A percentile compares a stretch with the other conserved stretches of the same genome.
Conservation (phyloP, 192 early-diverging fungal species). For the Rhizophagus prolifer region DNA sequence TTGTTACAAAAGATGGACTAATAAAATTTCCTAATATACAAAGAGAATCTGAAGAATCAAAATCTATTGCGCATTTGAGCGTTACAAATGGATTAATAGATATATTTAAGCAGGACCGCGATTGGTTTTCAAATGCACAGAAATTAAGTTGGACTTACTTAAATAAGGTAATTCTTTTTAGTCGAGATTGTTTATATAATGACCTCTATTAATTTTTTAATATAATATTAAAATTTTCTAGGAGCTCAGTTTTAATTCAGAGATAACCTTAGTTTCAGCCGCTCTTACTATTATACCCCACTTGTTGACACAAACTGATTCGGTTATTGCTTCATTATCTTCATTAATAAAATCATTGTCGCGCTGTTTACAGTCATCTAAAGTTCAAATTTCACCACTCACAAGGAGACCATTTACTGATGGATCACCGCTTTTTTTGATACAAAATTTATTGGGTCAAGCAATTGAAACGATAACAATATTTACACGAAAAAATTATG, state of each 20-base stretch:
- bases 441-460: slow-evolving; percentile 52
- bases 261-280: slow-evolving; percentile 41
- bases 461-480: slow-evolving; percentile 46
- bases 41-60: neutral
- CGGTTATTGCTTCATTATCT: slow-evolving; percentile 33
- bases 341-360: slow-evolving; percentile 34
- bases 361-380: neutral
- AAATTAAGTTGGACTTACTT: slow-evolving; percentile 38
- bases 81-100: slow-evolving; percentile 31
- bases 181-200: neutral
- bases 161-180: slow-evolving; percentile 34
- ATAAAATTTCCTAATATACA: slow-evolving; percentile 43
- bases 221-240: neutral
- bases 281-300: slow-evolving; percentile 47
- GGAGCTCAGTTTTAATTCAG: slow-evolving; percentile 30
- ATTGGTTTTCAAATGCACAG: slow-evolving; percentile 54
- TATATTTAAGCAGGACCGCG: slow-evolving; percentile 30
- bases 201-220: neutral
- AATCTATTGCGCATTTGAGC: neutral
- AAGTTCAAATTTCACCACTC: slow-evolving; percentile 22
- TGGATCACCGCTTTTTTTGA: slow-evolving; percentile 43
- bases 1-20: slow-evolving; percentile 47
- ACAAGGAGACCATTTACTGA: slow-evolving; percentile 40
- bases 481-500: slow-evolving; percentile 28
- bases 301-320: slow-evolving; percentile 37